Evolutionary conservation across 2,329 filamentous ascomycete genomes (phyloP), one percentile per base, ranked within the genome.

Genomic region (Pseudogymnoascus verrucosus): DNA sequence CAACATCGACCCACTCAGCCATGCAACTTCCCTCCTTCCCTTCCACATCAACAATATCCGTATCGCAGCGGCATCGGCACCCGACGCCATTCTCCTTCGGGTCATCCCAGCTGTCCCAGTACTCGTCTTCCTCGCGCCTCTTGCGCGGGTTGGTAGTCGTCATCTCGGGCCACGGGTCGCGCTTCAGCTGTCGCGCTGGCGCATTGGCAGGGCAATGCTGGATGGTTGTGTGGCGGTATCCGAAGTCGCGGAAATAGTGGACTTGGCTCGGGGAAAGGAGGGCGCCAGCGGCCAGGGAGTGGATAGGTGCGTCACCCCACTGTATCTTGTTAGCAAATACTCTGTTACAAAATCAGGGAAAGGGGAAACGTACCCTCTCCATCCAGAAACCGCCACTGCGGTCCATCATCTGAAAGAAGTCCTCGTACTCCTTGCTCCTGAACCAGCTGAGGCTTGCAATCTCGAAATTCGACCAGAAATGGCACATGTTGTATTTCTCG

Each of bases 381-480:
- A 96, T 97, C 95, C 95, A 99, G 78, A 99, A 99, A 59, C 95
- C 95, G 68, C 95, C 95, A 74, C 93, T 97, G 67, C 88, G 88
- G 75, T 99, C 95, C 93, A 99, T 97, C 89, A 96, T 96, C 72
- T 97, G 82, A 76, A 99, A 99, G 76, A 99, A 99, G 69, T 97
- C 95, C 71, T 96, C 89, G 75, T 99, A 99, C 73, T 92, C 90
- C 78, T 96, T 93, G 80, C 93, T 97, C 70, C 95, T 87, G 84
- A 98, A 98, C 86, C 92, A 99, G 78, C 91, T 89, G 66, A 99
- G 84, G 65, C 88, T 87, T 12, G 95, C 95, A 78, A 99, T 99
- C 77, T 99, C 95, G 70, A 99, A 99, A 76, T 99, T 99, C 76
- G 92, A 96, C 95, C 95, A 99, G 81, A 97, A 99, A 80, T 99